These are phyloP conservation scores for Buddleja alternifolia DNA, from an alignment of 257 asterid genomes.

Conservation along the genomic window DNA sequence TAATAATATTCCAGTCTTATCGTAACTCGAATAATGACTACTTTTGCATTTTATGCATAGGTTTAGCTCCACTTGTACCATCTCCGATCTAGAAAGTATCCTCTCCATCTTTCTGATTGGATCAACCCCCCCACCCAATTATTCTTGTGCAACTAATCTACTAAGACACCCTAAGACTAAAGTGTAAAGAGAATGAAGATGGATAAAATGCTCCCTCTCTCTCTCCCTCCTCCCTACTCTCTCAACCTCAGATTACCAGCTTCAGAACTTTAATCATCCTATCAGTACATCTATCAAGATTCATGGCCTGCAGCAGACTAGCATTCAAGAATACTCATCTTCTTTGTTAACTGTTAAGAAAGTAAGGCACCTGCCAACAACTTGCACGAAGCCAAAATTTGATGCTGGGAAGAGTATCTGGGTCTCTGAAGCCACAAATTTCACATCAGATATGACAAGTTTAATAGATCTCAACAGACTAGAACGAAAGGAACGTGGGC, in stretches of 20 bases:
- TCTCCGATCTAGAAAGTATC: not conserved
- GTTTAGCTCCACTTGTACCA: not conserved
- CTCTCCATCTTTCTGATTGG: not conserved
- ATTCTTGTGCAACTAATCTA: not conserved
- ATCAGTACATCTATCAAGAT: not conserved
- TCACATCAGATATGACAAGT: not conserved
- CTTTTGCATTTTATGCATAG: not conserved
- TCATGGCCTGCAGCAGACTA: not conserved
- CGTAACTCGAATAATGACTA: not conserved
- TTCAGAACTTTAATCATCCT: not conserved
- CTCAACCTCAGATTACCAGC: too few species aligned
- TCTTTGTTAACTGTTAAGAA: too few species aligned
- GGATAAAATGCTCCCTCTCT: too few species aligned
- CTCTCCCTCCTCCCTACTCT: too few species aligned
- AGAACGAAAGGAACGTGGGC: not conserved
- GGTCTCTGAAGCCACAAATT: not conserved
- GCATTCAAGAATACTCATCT: not conserved
- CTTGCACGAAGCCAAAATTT: too few species aligned
- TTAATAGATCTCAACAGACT: not conserved
- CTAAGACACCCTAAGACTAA: too few species aligned
- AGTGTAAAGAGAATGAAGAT: too few species aligned
- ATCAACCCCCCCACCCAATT: not conserved
- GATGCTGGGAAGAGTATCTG: too few species aligned
- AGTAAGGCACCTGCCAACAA: too few species aligned
- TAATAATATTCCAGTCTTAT: constrained; percentile 11